Conservation (phyloP, 139 green algal species). For the Chlorella sp. region DNA sequence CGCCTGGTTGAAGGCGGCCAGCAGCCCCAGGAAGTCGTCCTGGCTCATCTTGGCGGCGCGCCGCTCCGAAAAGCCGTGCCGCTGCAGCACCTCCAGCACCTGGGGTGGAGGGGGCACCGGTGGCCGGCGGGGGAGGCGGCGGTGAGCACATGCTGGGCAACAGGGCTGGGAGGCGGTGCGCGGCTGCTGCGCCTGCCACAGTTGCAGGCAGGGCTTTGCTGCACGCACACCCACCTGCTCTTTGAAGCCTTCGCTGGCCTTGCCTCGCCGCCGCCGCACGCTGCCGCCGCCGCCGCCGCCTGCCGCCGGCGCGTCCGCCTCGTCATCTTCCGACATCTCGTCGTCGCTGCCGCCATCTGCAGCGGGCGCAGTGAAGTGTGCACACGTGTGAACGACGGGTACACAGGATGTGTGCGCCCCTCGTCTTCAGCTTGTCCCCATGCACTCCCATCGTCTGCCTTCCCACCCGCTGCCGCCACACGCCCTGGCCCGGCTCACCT, state of each 20-base stretch:
- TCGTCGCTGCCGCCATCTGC: constrained; percentile 39
- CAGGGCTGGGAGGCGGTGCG: too few relatives aligned
- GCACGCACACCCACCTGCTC: constrained; percentile 47
- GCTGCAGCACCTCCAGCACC: constrained; percentile 74
- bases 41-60: constrained; percentile 92
- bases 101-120: neutral
- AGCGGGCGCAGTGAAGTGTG: neutral
- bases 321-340: constrained; percentile 41
- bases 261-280: constrained; percentile 21
- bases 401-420: neutral
- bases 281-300: constrained; percentile 36
- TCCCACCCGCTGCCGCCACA: neutral
- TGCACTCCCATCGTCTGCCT: too few relatives aligned
- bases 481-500: constrained; percentile 23
- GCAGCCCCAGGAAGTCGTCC: constrained; percentile 93
- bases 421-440: too few relatives aligned
- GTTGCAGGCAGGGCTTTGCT: too few relatives aligned
- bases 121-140: neutral
- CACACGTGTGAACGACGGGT: neutral
- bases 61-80: constrained; percentile 73
- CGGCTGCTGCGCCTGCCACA: too few relatives aligned
- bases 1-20: constrained; percentile 91
- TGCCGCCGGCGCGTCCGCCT: constrained; percentile 43
- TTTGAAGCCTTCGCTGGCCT: constrained; percentile 79
- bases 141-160: too few relatives aligned